Percentiles rank a stretch among this genome's conserved stretches.
phyloP scores from a whole-genome alignment of 768 basidiomycete species.

The Russula lepida region DNA sequence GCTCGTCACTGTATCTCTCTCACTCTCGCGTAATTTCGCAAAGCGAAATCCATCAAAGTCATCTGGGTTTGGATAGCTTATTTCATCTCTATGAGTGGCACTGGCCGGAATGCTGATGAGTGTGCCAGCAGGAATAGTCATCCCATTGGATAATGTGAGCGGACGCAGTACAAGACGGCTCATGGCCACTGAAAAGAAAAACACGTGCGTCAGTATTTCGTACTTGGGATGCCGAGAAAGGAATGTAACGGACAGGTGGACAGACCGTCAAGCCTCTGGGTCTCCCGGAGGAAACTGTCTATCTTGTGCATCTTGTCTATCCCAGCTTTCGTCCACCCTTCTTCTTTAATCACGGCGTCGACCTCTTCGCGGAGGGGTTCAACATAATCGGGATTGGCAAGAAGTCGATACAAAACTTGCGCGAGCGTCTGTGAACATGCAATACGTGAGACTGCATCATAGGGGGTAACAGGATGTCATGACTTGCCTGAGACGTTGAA shows the following conservation, averaged over 20 bases:
- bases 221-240: no score
- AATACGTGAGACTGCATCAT: background rate
- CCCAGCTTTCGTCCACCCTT: constrained; percentile 3
- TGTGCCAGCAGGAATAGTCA: constrained; percentile 33
- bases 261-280: constrained; percentile 22
- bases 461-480: no score
- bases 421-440: background rate
- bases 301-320: constrained; percentile 26
- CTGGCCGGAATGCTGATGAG: constrained; percentile 28
- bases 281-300: constrained; percentile 32
- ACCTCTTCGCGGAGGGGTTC: constrained; percentile 24
- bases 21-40: constrained; percentile 24
- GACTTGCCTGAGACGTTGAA: constrained; percentile 28
- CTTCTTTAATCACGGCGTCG: constrained; percentile 11
- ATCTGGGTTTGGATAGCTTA: constrained; percentile 35
- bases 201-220: background rate
- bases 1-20: constrained; percentile 1
- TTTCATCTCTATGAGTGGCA: constrained; percentile 35
- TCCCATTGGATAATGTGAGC: constrained; percentile 30
- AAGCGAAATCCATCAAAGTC: constrained; percentile 38
- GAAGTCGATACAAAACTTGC: constrained; percentile 21
- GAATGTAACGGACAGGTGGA: background rate
- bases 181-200: constrained; percentile 14
- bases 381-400: constrained; percentile 22
- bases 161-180: constrained; percentile 24